Conservation (phyloP, 352 stramenopile genomes). For the Globisporangium emineosum region DNA sequence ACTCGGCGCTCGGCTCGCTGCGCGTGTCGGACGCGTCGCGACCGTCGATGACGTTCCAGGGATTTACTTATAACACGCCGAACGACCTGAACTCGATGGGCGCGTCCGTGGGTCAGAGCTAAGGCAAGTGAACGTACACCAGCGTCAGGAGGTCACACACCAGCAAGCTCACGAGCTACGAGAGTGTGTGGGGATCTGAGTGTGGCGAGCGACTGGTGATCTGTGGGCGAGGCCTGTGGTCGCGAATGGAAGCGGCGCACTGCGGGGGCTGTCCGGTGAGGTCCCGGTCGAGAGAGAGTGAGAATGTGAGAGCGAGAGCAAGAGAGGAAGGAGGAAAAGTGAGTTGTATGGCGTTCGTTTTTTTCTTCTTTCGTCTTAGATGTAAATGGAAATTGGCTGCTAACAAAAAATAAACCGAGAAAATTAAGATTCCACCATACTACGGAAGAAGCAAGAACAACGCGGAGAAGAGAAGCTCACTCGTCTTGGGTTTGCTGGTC, state of each 20-base stretch:
- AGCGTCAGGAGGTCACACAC: background rate
- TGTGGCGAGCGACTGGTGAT: background rate
- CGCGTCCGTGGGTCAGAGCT: slow-evolving; percentile 55
- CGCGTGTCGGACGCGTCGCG: slow-evolving; percentile 75
- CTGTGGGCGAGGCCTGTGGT: background rate
- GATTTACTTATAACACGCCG: slow-evolving; percentile 89
- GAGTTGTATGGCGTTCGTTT: slow-evolving; percentile 14
- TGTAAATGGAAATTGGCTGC: slow-evolving; percentile 14
- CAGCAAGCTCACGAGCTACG: too few relatives aligned
- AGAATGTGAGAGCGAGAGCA: background rate
- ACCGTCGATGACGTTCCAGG: slow-evolving; percentile 87
- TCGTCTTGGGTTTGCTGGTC: background rate
- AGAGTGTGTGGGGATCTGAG: too few relatives aligned
- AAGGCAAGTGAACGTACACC: slow-evolving; percentile 18
- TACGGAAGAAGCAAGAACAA: background rate
- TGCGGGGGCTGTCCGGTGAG: background rate
- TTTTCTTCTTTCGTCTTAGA: slow-evolving; percentile 12
- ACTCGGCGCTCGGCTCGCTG: slow-evolving; percentile 54
- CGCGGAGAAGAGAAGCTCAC: background rate
- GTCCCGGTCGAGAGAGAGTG: background rate
- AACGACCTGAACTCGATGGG: slow-evolving; percentile 81
- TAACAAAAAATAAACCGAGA: slow-evolving; percentile 14
- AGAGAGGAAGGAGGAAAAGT: slow-evolving; percentile 1
- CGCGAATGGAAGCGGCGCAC: background rate
- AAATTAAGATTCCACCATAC: slow-evolving; percentile 10